Conservation (phyloP, 2,329 filamentous ascomycete genomes). For the Aspergillus luchuensis region DNA sequence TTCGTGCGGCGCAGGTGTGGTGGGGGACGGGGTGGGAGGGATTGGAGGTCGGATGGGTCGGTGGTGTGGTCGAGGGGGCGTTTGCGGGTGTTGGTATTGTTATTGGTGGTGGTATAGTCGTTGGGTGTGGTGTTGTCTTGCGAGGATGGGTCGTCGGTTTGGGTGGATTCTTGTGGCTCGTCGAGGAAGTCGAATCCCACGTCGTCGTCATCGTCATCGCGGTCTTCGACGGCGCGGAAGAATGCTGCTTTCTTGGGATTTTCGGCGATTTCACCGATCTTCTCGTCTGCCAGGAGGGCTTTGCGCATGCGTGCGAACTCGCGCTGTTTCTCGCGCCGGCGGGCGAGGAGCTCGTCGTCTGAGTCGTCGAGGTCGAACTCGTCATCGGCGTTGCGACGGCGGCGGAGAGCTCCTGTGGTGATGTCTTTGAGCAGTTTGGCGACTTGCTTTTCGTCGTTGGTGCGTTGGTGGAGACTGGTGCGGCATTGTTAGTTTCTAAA, state of each 20-base stretch:
- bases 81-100: conserved; percentile 41
- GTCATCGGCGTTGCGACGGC: conserved; percentile 71
- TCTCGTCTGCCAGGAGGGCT: conserved; percentile 83
- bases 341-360: conserved; percentile 76
- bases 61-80: conserved; percentile 40
- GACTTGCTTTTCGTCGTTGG: conserved; percentile 80
- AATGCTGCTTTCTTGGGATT: conserved; percentile 90
- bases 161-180: conserved; percentile 41
- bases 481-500: conserved; percentile 25
- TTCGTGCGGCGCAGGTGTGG: conserved; percentile 63
- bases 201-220: conserved; percentile 65
- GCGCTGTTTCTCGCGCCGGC: conserved; percentile 76
- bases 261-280: conserved; percentile 84
- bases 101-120: neutral
- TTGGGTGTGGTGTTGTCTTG: conserved; percentile 25
- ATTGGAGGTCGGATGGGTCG: conserved; percentile 43
- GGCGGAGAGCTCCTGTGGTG: conserved; percentile 81
- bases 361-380: conserved; percentile 87
- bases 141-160: conserved; percentile 33
- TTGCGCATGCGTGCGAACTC: conserved; percentile 92
- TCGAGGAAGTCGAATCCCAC: conserved; percentile 75
- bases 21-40: conserved; percentile 48
- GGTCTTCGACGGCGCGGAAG: conserved; percentile 84
- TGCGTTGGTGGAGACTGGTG: conserved; percentile 72
- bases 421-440: conserved; percentile 92